Base-by-base conservation (phyloP, 2,329 filamentous ascomycete genomes). In the Bimuria novae-zelandiae region DNA sequence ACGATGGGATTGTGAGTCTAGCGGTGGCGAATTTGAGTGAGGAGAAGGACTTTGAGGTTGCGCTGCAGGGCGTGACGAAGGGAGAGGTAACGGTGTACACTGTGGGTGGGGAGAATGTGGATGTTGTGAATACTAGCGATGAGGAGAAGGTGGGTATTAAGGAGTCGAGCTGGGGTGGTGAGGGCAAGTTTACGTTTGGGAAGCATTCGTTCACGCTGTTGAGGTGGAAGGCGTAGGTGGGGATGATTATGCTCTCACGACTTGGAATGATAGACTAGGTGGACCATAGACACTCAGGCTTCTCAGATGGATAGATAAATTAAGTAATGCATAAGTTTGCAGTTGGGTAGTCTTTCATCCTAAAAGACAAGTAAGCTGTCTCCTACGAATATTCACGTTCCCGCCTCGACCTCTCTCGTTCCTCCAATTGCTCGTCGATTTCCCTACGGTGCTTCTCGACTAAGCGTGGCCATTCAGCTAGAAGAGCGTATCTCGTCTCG, bases 1-100 rank as follows among this genome's bases (percentile, higher is more conserved):
- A 83, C 6, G 79, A 83, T 51, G 88, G 88, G 0, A 81, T 77
- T 47, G 78, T 88, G 1, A 88, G 79, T 57, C 62, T 93, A 57
- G 88, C 83, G 3, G 89, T 92, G 1, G 88, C 91, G 14, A 94
- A 94, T 68, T 81, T 90, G 17, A 71, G 75, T 51, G 84, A 88
- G 56, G 79, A 80, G 7, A 77, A 81, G 56, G 82, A 80, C 51
- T 85, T 87, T 49, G 78, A 82, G 55, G 83, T 83, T 0, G 77
- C 82, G 37, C 45, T 91, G n/a, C 77, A 81, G 35, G 88, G 88
- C 0, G 68, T 84, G 0, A 64, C 62, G 33, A 59, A 55, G 2
- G 63, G 62, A 4, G 78, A 76, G 0, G 82, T 89, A 0, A 64
- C 82, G 23, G 84, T 89, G 3, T 87, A 84, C 64, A 85, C 79